Evolutionary conservation across 371 early-diverging fungal species (phyloP), one percentile per base, ranked within the genome.

Genomic region (Capniomyces stellatus): DNA sequence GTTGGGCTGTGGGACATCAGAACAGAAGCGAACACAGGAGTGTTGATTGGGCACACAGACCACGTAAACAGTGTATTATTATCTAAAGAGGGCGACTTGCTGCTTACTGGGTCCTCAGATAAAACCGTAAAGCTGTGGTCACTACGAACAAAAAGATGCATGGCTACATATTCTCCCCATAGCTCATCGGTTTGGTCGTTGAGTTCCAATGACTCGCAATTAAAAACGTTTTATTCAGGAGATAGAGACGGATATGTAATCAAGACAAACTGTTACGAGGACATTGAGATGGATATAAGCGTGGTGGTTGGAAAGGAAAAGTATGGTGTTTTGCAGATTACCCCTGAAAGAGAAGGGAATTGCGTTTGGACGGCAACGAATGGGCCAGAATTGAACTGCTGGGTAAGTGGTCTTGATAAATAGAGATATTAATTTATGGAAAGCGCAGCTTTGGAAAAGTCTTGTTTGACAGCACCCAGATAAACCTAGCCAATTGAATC

Each of bases 111-210:
- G 2, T 89, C 90, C 0, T 87, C 88, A 0, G 92, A 91, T 64
- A 75, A 87, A 3, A 84, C 91, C 0, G 82, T 87, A 50, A 90
- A 90, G 66, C 72, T 94, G 24, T 96, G 97, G 97, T 89, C 90
- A 27, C 72, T 92, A 22, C 78, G 77, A 29, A 80, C 81, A 29
- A 81, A 85, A 58, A 77, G 92, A 15, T 90, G 92, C 57, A 66
- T 92, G 30, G 77, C 81, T 4, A 93, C 97, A 0, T 94, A 79
- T 58, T 80, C 89, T 1, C 83, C 82, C 62, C 85, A 85, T 53
- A 72, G 77, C n/a, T 88, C 86, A 54, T 83, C 89, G 3, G 87
- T 94, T 1, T 96, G 93, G 94, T 77, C 85, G 10, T 68, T 96
- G 23, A 78, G 76, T 57, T 86, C 92, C 4, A 73, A 77, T 46